phyloP scores from a whole-genome alignment of 176 grass and related monocot species.

The Eremochloa ophiuroides region DNA sequence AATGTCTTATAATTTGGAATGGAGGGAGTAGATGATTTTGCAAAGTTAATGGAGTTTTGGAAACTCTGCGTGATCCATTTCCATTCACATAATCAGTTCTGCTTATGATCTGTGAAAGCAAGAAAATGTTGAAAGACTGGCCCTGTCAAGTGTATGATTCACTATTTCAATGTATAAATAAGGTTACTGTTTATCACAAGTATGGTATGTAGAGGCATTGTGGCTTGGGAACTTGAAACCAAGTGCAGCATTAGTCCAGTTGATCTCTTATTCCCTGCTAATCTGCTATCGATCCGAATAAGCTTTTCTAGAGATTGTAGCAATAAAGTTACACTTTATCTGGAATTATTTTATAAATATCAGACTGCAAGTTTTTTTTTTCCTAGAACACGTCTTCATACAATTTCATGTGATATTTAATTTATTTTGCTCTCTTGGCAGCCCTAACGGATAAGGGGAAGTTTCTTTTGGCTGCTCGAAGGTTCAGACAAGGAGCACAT shows the following conservation, averaged over 20 bases:
- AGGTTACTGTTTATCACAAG: background rate
- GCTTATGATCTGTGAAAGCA: conserved; percentile 2
- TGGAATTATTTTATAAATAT: background rate
- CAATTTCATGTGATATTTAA: conserved; percentile 5
- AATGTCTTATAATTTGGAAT: too few species aligned
- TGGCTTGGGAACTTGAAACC: background rate
- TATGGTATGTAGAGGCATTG: background rate
- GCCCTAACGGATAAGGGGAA: conserved; percentile 81
- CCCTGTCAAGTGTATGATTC: background rate
- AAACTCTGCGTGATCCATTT: background rate
- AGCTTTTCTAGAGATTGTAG: background rate
- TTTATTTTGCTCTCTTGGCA: conserved; percentile 41
- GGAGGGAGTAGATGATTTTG: background rate
- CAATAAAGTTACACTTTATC: background rate
- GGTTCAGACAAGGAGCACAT: conserved; percentile 68
- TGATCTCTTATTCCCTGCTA: background rate
- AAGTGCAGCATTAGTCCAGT: background rate
- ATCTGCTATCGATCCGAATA: background rate
- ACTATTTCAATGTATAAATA: background rate
- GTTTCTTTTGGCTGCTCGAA: conserved; percentile 83
- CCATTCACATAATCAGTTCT: background rate
- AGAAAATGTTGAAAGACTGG: background rate
- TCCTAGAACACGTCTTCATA: too few species aligned
- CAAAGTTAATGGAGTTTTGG: background rate
- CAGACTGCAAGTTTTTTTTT: background rate